Evolutionary conservation across 352 stramenopile species (phyloP).

Genomic region (Pythium insidiosum): DNA sequence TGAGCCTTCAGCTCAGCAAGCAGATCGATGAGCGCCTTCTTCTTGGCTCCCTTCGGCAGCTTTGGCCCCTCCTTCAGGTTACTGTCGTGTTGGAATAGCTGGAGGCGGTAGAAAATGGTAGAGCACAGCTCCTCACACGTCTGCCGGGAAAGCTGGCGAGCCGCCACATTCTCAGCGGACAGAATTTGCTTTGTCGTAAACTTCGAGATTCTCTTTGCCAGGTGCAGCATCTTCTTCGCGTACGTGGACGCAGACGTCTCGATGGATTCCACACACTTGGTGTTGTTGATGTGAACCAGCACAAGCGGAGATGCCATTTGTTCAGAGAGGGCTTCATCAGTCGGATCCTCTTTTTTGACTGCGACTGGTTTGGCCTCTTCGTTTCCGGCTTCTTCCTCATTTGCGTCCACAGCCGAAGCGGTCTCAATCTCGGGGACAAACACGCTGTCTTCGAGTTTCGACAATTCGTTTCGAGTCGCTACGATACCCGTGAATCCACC

Average conservation of each 20-base stretch:
- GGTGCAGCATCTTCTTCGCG: slow-evolving; percentile 34
- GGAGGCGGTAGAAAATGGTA: slow-evolving; percentile 95
- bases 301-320: slow-evolving; percentile 6
- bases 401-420: slow-evolving; percentile 6
- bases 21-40: slow-evolving; percentile 95
- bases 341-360: not conserved
- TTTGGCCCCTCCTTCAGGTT: slow-evolving; percentile 73
- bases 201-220: slow-evolving; percentile 69
- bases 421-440: slow-evolving; percentile 20
- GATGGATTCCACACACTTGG: slow-evolving; percentile 1
- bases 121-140: slow-evolving; percentile 87
- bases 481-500: slow-evolving; percentile 70
- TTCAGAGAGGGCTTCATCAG: slow-evolving; percentile 5
- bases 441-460: slow-evolving; percentile 30
- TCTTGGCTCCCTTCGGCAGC: slow-evolving; percentile 94
- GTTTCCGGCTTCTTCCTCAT: slow-evolving; percentile 11
- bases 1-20: slow-evolving; percentile 85
- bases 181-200: slow-evolving; percentile 70
- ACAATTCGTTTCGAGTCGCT: slow-evolving; percentile 57
- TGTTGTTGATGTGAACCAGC: slow-evolving; percentile 12
- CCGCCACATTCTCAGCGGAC: slow-evolving; percentile 37
- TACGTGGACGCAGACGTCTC: slow-evolving; percentile 23
- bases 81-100: slow-evolving; percentile 40
- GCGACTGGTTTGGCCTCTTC: not conserved
- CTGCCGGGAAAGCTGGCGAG: slow-evolving; percentile 61